Percentiles rank a stretch among this genome's conserved stretches.
These are phyloP conservation scores for Colletotrichum camelliae DNA, from an alignment of 2,329 filamentous ascomycete genomes.

Conservation along the genomic window DNA sequence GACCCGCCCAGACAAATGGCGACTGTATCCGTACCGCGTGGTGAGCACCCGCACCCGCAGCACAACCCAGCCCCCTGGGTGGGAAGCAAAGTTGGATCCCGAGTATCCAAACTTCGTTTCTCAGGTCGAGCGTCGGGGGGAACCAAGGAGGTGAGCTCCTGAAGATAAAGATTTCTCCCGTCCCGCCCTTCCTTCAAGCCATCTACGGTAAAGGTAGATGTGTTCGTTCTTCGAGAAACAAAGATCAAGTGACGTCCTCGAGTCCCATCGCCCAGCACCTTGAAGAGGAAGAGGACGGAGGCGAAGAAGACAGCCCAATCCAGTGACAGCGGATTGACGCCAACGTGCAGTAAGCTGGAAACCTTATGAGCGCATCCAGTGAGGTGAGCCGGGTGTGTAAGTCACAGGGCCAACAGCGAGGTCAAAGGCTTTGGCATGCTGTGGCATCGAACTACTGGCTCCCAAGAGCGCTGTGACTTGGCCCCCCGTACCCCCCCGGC, in stretches of 20 bases:
- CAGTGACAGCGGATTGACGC: background rate
- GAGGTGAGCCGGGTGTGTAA: constrained; percentile 1
- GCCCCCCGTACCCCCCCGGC: background rate
- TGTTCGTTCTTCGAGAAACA: background rate
- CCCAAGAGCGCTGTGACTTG: constrained; percentile 15
- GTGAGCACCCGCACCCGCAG: background rate
- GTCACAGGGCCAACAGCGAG: constrained; percentile 4
- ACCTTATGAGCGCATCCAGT: background rate
- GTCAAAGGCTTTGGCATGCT: background rate
- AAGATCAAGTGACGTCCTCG: background rate
- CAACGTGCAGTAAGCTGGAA: constrained; percentile 3
- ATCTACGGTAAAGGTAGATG: background rate
- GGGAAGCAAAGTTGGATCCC: background rate
- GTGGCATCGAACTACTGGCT: constrained; percentile 10
- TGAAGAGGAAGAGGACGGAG: background rate
- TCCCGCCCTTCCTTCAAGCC: background rate
- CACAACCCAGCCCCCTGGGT: constrained; percentile 13
- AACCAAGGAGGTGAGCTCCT: background rate
- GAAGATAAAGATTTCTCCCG: background rate
- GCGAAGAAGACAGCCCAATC: background rate
- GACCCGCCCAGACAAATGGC: constrained; percentile 16
- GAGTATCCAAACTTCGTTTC: background rate
- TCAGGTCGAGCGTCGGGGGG: background rate
- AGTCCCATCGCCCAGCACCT: background rate
- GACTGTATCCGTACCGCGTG: background rate